Evolutionary conservation across 768 basidiomycete species (phyloP).

Genomic region (Lyophyllum semitale): DNA sequence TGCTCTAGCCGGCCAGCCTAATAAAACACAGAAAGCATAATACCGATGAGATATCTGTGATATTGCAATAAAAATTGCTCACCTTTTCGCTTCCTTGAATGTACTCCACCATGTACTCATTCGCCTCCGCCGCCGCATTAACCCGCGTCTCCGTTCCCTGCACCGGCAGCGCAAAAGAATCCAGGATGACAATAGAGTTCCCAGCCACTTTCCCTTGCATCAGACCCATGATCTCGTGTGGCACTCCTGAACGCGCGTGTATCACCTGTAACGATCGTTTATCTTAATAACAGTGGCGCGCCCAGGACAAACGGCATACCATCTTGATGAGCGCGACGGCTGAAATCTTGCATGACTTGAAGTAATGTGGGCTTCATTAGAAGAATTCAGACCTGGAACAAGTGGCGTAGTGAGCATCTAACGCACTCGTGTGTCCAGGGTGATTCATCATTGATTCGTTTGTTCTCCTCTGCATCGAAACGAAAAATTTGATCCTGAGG

Average conservation of each 20-base stretch:
- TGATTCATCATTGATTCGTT: slow-evolving; percentile 60
- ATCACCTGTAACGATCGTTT: slow-evolving; percentile 67
- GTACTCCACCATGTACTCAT: slow-evolving; percentile 98
- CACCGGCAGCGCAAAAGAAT: slow-evolving; percentile 95
- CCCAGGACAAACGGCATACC: slow-evolving; percentile 37
- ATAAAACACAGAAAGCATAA: not conserved
- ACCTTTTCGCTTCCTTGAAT: slow-evolving; percentile 81
- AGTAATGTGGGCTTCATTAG: slow-evolving; percentile 66
- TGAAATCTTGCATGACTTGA: slow-evolving; percentile 92
- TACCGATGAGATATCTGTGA: not conserved
- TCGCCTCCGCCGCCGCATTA: slow-evolving; percentile 92
- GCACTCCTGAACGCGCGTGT: slow-evolving; percentile 95
- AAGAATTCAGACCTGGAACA: not conserved
- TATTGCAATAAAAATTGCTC: slow-evolving; percentile 15
- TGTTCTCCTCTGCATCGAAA: slow-evolving; percentile 72
- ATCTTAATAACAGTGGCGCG: slow-evolving; percentile 1
- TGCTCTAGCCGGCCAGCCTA: slow-evolving; percentile 86
- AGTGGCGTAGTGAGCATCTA: not conserved
- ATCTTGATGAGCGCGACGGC: slow-evolving; percentile 96
- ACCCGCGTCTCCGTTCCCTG: slow-evolving; percentile 98
- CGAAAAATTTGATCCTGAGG: slow-evolving; percentile 81
- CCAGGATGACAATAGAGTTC: slow-evolving; percentile 82
- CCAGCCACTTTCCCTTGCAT: slow-evolving; percentile 96
- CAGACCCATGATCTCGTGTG: slow-evolving; percentile 98
- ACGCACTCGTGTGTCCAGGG: slow-evolving; percentile 90